A percentile compares a stretch with the other conserved stretches of the same genome.
Conservation (phyloP, 2,329 filamentous ascomycete genomes). For the Verticillium klebahnii region DNA sequence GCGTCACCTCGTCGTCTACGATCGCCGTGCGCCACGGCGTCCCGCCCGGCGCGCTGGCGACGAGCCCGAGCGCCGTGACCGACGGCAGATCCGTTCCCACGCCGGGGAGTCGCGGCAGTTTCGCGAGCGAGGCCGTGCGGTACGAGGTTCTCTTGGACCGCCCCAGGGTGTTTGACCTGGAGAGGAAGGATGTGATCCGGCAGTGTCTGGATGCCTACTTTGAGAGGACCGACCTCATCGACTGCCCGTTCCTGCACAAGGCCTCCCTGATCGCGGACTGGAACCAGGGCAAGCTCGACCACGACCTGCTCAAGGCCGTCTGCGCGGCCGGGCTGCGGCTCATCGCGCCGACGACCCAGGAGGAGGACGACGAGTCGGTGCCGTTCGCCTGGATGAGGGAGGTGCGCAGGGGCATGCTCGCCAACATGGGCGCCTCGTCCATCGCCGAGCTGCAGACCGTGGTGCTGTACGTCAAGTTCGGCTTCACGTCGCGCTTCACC, state of each 20-base stretch:
- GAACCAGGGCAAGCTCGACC: conserved; percentile 15
- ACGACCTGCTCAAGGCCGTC: conserved; percentile 15
- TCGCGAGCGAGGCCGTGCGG: not conserved
- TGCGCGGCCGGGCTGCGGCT: conserved; percentile 11
- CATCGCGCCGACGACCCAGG: not conserved
- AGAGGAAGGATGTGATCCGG: not conserved
- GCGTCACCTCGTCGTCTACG: not conserved
- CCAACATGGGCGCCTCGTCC: not conserved
- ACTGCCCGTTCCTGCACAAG: conserved; percentile 17
- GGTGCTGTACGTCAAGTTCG: conserved; percentile 14
- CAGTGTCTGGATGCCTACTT: conserved; percentile 17
- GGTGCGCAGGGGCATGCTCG: conserved; percentile 7
- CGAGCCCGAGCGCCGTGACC: not conserved
- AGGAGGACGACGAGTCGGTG: not conserved
- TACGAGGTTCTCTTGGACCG: not conserved
- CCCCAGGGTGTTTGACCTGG: not conserved
- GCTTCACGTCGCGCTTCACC: conserved; percentile 4
- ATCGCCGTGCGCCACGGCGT: not conserved
- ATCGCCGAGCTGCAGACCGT: conserved; percentile 15
- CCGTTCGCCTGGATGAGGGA: conserved; percentile 14
- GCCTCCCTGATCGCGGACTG: conserved; percentile 18
- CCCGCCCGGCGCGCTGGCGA: not conserved
- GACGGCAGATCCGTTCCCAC: not conserved
- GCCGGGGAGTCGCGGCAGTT: not conserved
- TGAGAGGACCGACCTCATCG: conserved; percentile 6